Evolutionary conservation across 495 filamentous ascomycete species (phyloP).

Genomic region (Aeminium ludgeri): DNA sequence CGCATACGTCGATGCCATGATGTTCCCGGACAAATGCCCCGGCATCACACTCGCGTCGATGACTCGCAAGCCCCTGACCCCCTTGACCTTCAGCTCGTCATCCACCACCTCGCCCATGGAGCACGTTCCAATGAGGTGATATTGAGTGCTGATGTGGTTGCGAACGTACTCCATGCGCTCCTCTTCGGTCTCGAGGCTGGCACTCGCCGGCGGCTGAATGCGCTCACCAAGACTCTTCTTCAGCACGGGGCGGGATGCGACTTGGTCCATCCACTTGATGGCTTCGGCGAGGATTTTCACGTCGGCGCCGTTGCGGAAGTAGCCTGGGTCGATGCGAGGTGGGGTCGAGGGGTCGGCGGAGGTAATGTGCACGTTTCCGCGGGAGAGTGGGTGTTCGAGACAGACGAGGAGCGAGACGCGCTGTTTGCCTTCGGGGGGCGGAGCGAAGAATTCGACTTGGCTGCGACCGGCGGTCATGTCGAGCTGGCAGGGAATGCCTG

Average conservation of each 20-base stretch:
- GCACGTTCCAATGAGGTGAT: constrained; percentile 21
- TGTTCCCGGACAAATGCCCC: constrained; percentile 15
- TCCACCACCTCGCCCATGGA: constrained; percentile 25
- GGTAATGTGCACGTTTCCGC: constrained; percentile 18
- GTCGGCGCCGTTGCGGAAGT: constrained; percentile 15
- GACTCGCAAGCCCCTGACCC: constrained; percentile 18
- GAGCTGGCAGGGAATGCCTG: constrained; percentile 15
- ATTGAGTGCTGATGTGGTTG: constrained; percentile 16
- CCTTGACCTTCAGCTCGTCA: constrained; percentile 19
- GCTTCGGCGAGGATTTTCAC: constrained; percentile 15
- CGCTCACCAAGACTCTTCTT: constrained; percentile 15
- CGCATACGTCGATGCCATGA: constrained; percentile 17
- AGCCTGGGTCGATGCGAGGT: constrained; percentile 17
- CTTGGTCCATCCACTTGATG: constrained; percentile 17
- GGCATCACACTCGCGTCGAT: constrained; percentile 23
- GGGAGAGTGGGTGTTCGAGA: constrained; percentile 17
- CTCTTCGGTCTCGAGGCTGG: constrained; percentile 15
- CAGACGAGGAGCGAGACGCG: constrained; percentile 15
- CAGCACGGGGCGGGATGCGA: constrained; percentile 13
- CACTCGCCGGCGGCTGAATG: constrained; percentile 8
- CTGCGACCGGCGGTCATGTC: constrained; percentile 13
- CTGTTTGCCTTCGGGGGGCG: constrained; percentile 15
- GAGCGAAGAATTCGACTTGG: constrained; percentile 15
- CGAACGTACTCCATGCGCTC: constrained; percentile 14
- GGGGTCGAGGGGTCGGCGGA: constrained; percentile 12